Evolutionary conservation across 495 filamentous ascomycete genomes (phyloP).

Genomic region (Podospora tetraspora): DNA sequence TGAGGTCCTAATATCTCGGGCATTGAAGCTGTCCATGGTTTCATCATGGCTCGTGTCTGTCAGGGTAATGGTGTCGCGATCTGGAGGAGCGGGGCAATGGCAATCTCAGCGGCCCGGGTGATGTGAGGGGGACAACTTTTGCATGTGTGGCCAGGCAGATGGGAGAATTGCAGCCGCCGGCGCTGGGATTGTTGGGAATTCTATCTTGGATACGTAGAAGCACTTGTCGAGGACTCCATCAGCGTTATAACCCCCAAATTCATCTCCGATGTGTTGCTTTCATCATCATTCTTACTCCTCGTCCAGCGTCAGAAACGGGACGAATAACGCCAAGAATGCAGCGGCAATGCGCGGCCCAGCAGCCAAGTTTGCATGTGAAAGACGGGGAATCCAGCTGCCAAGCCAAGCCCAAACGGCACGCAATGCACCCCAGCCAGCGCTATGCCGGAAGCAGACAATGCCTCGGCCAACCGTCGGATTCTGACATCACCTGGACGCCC

Average conservation of each 20-base stretch:
- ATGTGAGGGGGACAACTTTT: not conserved
- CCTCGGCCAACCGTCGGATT: constrained; percentile 26
- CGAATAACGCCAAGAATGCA: not conserved
- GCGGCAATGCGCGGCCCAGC: constrained; percentile 13
- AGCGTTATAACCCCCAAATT: not conserved
- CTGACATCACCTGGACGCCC: constrained; percentile 33
- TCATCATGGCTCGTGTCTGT: not conserved
- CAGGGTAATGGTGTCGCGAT: not conserved
- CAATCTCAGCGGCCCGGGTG: no score
- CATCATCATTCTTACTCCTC: not conserved
- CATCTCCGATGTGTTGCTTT: not conserved
- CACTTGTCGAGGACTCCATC: not conserved
- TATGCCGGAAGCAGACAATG: constrained; percentile 29
- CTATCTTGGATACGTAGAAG: not conserved
- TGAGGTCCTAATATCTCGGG: not conserved
- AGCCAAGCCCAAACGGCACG: constrained; percentile 5
- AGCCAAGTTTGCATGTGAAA: constrained; percentile 21
- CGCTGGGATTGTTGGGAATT: not conserved
- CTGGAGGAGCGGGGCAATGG: constrained; percentile 4
- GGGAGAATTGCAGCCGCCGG: not conserved
- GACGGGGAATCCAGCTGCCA: not conserved
- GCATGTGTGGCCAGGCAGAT: constrained; percentile 4
- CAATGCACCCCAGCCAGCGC: constrained; percentile 22
- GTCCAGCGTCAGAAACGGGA: not conserved
- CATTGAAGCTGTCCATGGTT: not conserved